phyloP scores from a whole-genome alignment of 805 yeast species.

The Metschnikowia sp. region DNA sequence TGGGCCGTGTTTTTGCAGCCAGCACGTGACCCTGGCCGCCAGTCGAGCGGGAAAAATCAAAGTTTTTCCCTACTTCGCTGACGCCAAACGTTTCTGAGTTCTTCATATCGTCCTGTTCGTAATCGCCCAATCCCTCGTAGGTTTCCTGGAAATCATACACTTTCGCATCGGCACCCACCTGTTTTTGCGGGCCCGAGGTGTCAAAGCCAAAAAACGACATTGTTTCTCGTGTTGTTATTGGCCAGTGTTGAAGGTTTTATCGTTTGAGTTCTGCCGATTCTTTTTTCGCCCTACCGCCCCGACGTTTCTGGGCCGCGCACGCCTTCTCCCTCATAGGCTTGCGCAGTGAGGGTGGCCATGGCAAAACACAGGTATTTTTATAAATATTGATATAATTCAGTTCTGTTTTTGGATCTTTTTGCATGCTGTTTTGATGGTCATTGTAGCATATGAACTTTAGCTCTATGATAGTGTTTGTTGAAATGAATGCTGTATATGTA shows the following conservation, averaged over 20 bases:
- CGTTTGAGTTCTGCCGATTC: neutral
- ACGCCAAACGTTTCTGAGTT: constrained; percentile 79
- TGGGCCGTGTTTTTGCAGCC: constrained; percentile 21
- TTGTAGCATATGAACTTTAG: no score
- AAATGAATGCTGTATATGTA: no score
- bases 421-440: no score
- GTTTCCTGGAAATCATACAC: constrained; percentile 79
- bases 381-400: no score
- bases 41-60: constrained; percentile 50
- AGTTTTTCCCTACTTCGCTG: constrained; percentile 55
- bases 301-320: constrained; percentile 3
- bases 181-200: constrained; percentile 37
- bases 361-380: no score
- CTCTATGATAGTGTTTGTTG: no score
- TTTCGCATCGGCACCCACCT: constrained; percentile 20
- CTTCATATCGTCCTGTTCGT: constrained; percentile 70
- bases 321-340: neutral
- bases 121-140: constrained; percentile 73
- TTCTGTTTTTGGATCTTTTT: no score
- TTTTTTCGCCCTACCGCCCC: neutral
- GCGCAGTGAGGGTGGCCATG: no score
- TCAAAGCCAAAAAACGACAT: constrained; percentile 74
- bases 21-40: constrained; percentile 2
- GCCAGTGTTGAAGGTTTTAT: neutral
- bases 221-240: neutral